Conservation (phyloP, 352 stramenopile species). For the Phytophthora colocasiae region DNA sequence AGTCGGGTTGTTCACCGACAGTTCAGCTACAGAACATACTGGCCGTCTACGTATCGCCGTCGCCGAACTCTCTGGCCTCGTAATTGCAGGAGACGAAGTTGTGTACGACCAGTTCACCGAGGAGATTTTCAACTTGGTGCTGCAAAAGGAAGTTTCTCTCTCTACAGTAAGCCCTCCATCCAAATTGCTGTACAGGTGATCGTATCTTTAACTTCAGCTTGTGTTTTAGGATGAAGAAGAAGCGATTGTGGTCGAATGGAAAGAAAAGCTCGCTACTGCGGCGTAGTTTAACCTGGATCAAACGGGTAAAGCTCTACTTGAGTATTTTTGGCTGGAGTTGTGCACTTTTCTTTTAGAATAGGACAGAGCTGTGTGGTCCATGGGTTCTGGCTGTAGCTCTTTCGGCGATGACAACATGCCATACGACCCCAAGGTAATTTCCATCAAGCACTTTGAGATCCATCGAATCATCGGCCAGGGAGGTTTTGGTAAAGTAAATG, state of each 20-base stretch:
- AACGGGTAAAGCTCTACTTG: background rate
- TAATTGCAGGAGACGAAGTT: slow-evolving; percentile 46
- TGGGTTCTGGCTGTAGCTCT: slow-evolving; percentile 58
- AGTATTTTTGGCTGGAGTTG: slow-evolving; percentile 19
- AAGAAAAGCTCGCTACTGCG: slow-evolving; percentile 12
- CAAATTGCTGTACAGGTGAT: no score
- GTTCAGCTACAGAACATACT: background rate
- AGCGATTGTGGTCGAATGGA: slow-evolving; percentile 26
- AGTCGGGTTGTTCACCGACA: slow-evolving; percentile 10
- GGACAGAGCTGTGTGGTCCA: slow-evolving; percentile 9
- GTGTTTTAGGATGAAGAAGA: slow-evolving; percentile 19
- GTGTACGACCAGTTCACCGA: slow-evolving; percentile 49
- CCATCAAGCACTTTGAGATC: slow-evolving; percentile 66
- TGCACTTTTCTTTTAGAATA: background rate
- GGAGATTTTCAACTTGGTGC: slow-evolving; percentile 44
- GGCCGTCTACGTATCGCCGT: slow-evolving; percentile 60
- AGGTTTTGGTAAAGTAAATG: slow-evolving; percentile 81
- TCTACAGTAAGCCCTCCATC: slow-evolving; percentile 38
- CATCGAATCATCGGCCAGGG: slow-evolving; percentile 74
- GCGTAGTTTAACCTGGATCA: background rate
- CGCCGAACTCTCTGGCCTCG: slow-evolving; percentile 64
- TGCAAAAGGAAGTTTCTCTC: slow-evolving; percentile 61
- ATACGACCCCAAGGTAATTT: slow-evolving; percentile 55
- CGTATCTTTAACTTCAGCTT: no score
- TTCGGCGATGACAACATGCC: slow-evolving; percentile 9